Percentiles rank a stretch among this genome's conserved stretches.
Conservation (phyloP, 257 asterid genomes). For the Petunia axillaris region DNA sequence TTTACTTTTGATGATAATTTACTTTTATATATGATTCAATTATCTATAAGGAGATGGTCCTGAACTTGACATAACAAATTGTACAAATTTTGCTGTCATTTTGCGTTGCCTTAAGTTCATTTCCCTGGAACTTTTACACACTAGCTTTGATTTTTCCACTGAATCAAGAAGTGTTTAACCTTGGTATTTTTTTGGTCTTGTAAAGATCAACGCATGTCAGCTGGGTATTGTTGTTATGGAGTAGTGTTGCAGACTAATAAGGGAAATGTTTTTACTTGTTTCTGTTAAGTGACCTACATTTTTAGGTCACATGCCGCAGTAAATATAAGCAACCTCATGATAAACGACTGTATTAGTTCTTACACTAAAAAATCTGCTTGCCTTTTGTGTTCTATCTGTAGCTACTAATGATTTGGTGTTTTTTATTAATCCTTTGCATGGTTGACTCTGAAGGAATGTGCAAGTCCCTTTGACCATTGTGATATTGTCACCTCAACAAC, state of each 20-base stretch:
- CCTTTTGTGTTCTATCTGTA: neutral
- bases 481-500: slow-evolving; percentile 84
- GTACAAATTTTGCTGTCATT: too few relatives aligned
- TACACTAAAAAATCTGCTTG: too few relatives aligned
- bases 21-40: too few relatives aligned
- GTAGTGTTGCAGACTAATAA: neutral
- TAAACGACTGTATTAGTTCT: too few relatives aligned
- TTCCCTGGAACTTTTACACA: neutral
- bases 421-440: neutral
- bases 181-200: neutral
- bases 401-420: neutral
- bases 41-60: too few relatives aligned
- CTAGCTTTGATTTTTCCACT: neutral
- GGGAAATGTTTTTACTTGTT: too few relatives aligned
- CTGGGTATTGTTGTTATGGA: neutral
- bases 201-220: neutral
- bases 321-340: too few relatives aligned
- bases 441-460: slow-evolving; percentile 63
- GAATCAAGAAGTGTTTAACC: too few relatives aligned
- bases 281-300: too few relatives aligned
- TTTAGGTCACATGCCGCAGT: too few relatives aligned
- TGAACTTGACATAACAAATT: too few relatives aligned
- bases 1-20: too few relatives aligned
- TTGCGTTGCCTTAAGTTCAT: neutral
- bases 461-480: slow-evolving; percentile 77